phyloP scores from a whole-genome alignment of 805 yeast genomes.

The Maudiozyma barnettii region DNA sequence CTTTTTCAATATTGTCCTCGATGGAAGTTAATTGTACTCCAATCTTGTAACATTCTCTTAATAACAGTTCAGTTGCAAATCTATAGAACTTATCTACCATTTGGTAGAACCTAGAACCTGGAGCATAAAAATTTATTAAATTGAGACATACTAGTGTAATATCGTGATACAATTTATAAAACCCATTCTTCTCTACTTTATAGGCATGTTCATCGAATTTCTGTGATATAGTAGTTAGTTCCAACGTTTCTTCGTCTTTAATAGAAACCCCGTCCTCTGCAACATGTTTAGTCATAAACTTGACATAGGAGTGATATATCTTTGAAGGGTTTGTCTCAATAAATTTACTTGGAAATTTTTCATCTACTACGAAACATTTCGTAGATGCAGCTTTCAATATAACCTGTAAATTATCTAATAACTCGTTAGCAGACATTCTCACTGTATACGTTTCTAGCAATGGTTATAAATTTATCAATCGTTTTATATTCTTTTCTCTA shows the following conservation, averaged over 20 bases:
- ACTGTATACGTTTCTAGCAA: neutral
- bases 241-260: conserved; percentile 17
- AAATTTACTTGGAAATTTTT: conserved; percentile 38
- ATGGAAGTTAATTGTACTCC: conserved; percentile 25
- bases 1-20: conserved; percentile 6
- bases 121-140: conserved; percentile 37
- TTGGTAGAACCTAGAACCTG: conserved; percentile 41
- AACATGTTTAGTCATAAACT: conserved; percentile 26
- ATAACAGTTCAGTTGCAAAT: conserved; percentile 49
- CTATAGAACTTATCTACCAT: conserved; percentile 55
- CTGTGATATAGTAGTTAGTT: conserved; percentile 34
- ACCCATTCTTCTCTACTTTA: conserved; percentile 25
- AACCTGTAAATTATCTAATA: conserved; percentile 13
- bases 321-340: conserved; percentile 36
- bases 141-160: conserved; percentile 45
- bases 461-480: no score
- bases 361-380: conserved; percentile 26
- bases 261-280: conserved; percentile 13
- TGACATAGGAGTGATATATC: conserved; percentile 36
- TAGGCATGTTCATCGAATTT: conserved; percentile 36
- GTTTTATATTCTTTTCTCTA: no score
- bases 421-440: conserved; percentile 3
- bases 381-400: conserved; percentile 26
- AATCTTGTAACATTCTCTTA: conserved; percentile 49
- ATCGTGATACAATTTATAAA: conserved; percentile 60